phyloP scores from a whole-genome alignment of 176 grass and related monocot genomes.

The Triticum monococcum region DNA sequence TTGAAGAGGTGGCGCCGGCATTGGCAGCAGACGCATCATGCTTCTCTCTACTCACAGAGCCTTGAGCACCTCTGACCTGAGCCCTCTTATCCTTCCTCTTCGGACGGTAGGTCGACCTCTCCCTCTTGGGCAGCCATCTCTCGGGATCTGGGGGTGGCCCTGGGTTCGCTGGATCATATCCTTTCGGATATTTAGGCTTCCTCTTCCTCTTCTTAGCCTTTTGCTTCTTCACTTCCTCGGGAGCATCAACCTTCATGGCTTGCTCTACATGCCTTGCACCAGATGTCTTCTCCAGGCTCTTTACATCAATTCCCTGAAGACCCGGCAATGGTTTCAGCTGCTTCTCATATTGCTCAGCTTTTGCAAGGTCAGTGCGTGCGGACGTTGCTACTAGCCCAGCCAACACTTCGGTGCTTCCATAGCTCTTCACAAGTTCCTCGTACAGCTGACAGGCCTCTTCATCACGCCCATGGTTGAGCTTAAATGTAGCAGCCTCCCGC shows the following conservation, averaged over 20 bases:
- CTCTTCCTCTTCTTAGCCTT: conserved; percentile 91
- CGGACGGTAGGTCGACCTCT: conserved; percentile 82
- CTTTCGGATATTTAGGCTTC: conserved; percentile 85
- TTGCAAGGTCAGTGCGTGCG: conserved; percentile 66
- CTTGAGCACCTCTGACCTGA: conserved; percentile 90
- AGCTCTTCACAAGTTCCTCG: conserved; percentile 79
- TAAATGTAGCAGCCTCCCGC: conserved; percentile 78
- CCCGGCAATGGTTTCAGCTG: conserved; percentile 74
- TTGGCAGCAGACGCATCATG: conserved; percentile 42
- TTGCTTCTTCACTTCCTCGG: conserved; percentile 67
- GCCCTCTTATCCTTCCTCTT: conserved; percentile 91
- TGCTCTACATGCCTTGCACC: conserved; percentile 78
- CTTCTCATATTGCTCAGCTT: conserved; percentile 89
- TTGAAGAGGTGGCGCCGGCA: conserved; percentile 21
- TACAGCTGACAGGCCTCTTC: conserved; percentile 75
- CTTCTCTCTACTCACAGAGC: conserved; percentile 70
- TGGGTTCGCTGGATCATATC: conserved; percentile 76
- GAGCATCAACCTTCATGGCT: conserved; percentile 43
- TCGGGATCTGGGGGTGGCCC: conserved; percentile 87
- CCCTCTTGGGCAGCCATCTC: conserved; percentile 91
- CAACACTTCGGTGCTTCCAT: conserved; percentile 68
- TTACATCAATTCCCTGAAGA: conserved; percentile 68
- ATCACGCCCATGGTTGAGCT: conserved; percentile 72
- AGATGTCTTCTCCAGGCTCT: conserved; percentile 80
- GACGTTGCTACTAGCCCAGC: conserved; percentile 75